Base-by-base conservation (phyloP, 495 filamentous ascomycete genomes). In the Penicillium psychrofluorescens region DNA sequence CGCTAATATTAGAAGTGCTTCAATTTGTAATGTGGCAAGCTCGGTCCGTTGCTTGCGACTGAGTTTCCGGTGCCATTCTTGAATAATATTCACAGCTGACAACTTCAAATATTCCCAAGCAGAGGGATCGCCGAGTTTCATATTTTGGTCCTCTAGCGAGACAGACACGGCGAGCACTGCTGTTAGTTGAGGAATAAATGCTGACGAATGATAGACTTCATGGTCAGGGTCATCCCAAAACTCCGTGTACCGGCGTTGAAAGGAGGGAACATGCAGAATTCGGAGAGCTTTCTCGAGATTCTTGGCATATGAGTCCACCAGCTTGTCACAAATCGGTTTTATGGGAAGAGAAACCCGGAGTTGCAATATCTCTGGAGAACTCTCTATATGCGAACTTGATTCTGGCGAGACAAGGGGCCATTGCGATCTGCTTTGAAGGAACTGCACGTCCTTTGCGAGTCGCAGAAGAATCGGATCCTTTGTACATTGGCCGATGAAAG, bases 41-140 rank as follows among this genome's bases (percentile, higher is more conserved):
- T 61, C 66, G 45, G 40, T 76, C 44, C 70, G 70, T 68, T 40
- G 61, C 35, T 73, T 71, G 22, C 63, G 52, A 22, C 56, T 55
- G 14, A 68, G 62, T 7, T 56, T 58, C 3, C 37, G 27, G 13
- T 70, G 30, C 66, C 66, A 70, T 5, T 40, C 34, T 44, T 62
- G 61, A 8, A 64, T 42, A 3, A 46, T 35, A 1, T 32, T 30
- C n/a, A 48, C 16, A 39, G 62, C 53, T 52, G 56, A 38, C 41
- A 57, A 32, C 15, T 49, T 38, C 34, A 62, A 35, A 48, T 69
- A 53, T 13, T 62, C 43, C 66, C 61, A 46, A 38, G 61, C 67
- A 44, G 41, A 63, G 55, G 28, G 58, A 53, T 51, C 59, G 56
- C 40, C 72, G 36, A 63, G 58, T 71, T 44, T 55, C 48, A 44